Evolutionary conservation across 495 filamentous ascomycete species (phyloP), one percentile per base, ranked within the genome.

Genomic region (Collariella sp.): DNA sequence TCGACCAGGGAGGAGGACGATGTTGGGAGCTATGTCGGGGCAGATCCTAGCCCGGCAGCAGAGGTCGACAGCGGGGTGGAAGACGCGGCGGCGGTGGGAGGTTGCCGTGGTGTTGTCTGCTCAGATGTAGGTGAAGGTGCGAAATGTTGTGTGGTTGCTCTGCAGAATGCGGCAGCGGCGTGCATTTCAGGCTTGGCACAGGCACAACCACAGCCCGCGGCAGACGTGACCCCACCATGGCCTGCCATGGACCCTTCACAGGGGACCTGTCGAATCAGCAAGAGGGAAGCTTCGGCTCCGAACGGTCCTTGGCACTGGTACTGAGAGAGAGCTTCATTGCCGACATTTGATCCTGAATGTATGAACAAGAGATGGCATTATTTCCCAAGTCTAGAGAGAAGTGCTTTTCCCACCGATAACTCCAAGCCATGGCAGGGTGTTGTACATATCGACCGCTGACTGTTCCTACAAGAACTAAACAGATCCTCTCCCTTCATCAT

Each of bases 191-290:
- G 54, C 46, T 50, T 50, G 54, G 54, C 52, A 43, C n/a, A n/a
- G n/a, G n/a, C n/a, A n/a, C n/a, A n/a, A n/a, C n/a, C n/a, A n/a
- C n/a, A n/a, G n/a, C n/a, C n/a, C n/a, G n/a, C n/a, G n/a, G n/a
- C n/a, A n/a, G n/a, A n/a, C n/a, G n/a, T n/a, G n/a, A 22, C 46
- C 54, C 54, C 48, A 51, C 54, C 48, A 46, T 44, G 18, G 48
- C n/a, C n/a, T n/a, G 48, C 2, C 48, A 42, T 38, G 38, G 36
- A 26, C 7, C 38, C 29, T 23, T 38, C 46, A 19, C 31, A 31
- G 18, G 33, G 38, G 46, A n/a, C 22, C 15, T n/a, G 35, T 12
- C 35, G 15, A 38, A 12, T 12, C 5, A 5, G 3, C 15, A 12
- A 5, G 3, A 12, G 2, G 3, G 35, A 31, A 31, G 26, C 26